Base-by-base conservation (phyloP, 2,329 filamentous ascomycete species). In the Diaporthe nobilis region DNA sequence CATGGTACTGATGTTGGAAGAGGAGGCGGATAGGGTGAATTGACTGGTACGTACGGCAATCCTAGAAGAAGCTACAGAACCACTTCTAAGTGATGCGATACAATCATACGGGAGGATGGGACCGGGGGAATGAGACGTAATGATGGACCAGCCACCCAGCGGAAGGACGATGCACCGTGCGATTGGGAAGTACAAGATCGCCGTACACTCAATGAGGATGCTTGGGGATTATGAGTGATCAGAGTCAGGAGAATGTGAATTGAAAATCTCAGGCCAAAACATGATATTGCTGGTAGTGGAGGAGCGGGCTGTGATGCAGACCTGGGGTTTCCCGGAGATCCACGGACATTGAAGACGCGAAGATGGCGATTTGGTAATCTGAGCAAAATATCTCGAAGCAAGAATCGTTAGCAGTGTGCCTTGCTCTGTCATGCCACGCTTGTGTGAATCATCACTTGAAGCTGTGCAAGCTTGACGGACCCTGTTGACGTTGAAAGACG, bases 401-500 rank as follows among this genome's bases (percentile, higher is more conserved):
- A 2, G 31, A 17, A 37, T 12, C 25, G 22, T 39, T 20, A 20
- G 44, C 4, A 25, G 7, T 42, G 22, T 34, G 7, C 10, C 12
- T 28, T 42, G n/a, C n/a, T 42, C 9, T 39, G 22, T 20, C 15
- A 55, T 22, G 22, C 13, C 28, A n/a, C n/a, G 25, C 34, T 42
- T 20, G 34, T 42, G n/a, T 12, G 65, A 39, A 42, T 20, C 31
- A 17, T 2, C 4, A 12, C 13, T n/a, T 28, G 34, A 37, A 28
- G 31, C 28, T 17, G 31, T 34, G 34, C 31, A 42, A 70, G 47
- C 22, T 68, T n/a, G 65, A 20, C 28, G 65, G n/a, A 5, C 34
- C 25, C 15, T n/a, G 10, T 61, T 25, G 65, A 70, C 34, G 65
- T 70, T 55, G 65, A 22, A 15, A 13, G n/a, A 42, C 49, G 65